Evolutionary conservation across 1,139 yeast species (phyloP).

Genomic region (Tardiomyces blankii): DNA sequence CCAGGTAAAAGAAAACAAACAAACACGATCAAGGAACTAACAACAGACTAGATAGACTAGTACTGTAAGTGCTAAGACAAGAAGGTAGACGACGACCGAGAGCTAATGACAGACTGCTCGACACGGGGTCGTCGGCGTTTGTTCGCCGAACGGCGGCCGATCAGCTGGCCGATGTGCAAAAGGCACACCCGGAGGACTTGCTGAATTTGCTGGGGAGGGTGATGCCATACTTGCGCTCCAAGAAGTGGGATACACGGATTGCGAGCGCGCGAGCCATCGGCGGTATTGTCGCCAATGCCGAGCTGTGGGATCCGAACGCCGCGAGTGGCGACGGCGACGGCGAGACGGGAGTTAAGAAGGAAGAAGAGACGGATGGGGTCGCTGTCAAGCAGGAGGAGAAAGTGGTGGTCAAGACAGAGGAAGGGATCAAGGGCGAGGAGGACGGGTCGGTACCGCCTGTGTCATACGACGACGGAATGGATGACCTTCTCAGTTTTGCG

Average conservation of each 20-base stretch:
- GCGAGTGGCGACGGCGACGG: slow-evolving; percentile 8
- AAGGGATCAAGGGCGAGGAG: slow-evolving; percentile 21
- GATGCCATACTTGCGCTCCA: slow-evolving; percentile 73
- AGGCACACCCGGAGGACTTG: slow-evolving; percentile 89
- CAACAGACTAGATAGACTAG: slow-evolving; percentile 23
- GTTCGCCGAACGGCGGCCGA: slow-evolving; percentile 96
- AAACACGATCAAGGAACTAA: too few species aligned
- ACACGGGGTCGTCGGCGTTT: slow-evolving; percentile 90
- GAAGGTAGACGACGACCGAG: too few species aligned
- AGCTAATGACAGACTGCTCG: slow-evolving; percentile 39
- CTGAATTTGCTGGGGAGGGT: slow-evolving; percentile 77
- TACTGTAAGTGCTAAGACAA: slow-evolving; percentile 18
- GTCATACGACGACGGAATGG: slow-evolving; percentile 13
- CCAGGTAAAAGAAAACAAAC: too few species aligned
- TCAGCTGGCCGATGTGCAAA: slow-evolving; percentile 88
- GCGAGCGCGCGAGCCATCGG: slow-evolving; percentile 95
- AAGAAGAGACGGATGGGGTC: slow-evolving; percentile 6
- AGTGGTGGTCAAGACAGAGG: slow-evolving; percentile 10
- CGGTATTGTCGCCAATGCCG: slow-evolving; percentile 73
- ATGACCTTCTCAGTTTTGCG: slow-evolving; percentile 42
- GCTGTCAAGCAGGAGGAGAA: slow-evolving; percentile 17
- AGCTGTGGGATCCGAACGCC: slow-evolving; percentile 81
- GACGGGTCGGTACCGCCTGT: background rate
- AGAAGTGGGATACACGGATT: slow-evolving; percentile 92
- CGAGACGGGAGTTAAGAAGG: slow-evolving; percentile 5